These are phyloP conservation scores for Cenchrus purpureus DNA, from an alignment of 176 grass and related monocot genomes.

Conservation along the genomic window DNA sequence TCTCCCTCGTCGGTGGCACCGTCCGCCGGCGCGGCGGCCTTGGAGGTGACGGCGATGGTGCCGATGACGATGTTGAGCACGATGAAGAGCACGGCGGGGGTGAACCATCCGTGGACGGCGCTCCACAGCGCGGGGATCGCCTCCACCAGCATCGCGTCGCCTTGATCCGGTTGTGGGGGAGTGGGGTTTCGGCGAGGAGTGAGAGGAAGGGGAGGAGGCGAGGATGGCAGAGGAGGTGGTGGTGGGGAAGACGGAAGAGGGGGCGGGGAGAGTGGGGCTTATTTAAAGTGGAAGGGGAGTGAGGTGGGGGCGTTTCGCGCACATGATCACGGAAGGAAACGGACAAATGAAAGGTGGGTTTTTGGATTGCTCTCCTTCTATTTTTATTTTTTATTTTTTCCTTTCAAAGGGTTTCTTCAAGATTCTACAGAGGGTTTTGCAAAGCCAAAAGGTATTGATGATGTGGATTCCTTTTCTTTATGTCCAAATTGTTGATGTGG, in stretches of 20 bases:
- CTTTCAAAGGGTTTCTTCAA: background rate
- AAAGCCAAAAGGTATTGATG: background rate
- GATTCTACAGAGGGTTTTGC: background rate
- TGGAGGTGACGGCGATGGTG: conserved; percentile 92
- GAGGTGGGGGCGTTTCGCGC: conserved; percentile 37
- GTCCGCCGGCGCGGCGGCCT: conserved; percentile 30
- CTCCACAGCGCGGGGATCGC: conserved; percentile 63
- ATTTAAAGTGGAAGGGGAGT: conserved; percentile 39
- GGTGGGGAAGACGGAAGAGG: background rate
- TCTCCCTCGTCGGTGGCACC: background rate
- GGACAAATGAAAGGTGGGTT: conserved; percentile 9
- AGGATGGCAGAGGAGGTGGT: conserved; percentile 1
- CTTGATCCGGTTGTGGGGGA: background rate
- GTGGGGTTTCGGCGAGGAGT: conserved; percentile 14
- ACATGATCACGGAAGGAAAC: conserved; percentile 33
- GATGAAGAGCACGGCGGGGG: conserved; percentile 77
- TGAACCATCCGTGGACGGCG: conserved; percentile 77
- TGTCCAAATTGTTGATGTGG: too few relatives aligned
- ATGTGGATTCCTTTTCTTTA: background rate
- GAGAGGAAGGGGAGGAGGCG: background rate
- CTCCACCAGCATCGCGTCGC: conserved; percentile 57
- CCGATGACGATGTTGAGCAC: conserved; percentile 95
- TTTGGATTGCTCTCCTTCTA: background rate
- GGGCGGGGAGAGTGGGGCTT: background rate
- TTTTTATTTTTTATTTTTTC: background rate